Percentiles rank a stretch among this genome's conserved stretches.
Evolutionary conservation across 768 basidiomycete species (phyloP).

Genomic region (Termitomyces sp.): DNA sequence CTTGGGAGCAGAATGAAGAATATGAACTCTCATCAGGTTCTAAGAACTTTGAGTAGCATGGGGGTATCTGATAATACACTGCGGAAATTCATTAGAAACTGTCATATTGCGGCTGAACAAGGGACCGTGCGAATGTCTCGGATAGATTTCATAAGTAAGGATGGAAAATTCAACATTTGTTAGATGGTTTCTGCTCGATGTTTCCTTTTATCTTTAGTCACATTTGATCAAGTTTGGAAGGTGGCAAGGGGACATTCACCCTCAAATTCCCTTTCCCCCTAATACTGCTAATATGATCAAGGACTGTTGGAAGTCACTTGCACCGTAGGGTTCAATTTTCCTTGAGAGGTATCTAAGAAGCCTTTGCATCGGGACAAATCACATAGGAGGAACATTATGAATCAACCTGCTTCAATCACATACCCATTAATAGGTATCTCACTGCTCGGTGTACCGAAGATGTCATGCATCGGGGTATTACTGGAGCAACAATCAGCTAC

Average conservation of each 20-base stretch:
- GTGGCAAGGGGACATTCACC: neutral
- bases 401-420: neutral
- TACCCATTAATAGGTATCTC: neutral
- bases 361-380: constrained; percentile 28
- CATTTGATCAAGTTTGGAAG: neutral
- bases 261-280: neutral
- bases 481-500: constrained; percentile 15
- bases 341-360: constrained; percentile 18
- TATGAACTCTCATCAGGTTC: neutral
- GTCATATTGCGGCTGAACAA: neutral
- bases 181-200: neutral
- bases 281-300: constrained; percentile 11
- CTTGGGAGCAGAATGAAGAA: neutral
- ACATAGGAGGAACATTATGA: constrained; percentile 23
- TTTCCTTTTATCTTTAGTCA: neutral
- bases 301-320: constrained; percentile 19
- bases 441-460: constrained; percentile 21
- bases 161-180: neutral
- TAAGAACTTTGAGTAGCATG: neutral
- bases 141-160: neutral
- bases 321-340: constrained; percentile 12
- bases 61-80: neutral
- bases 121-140: neutral
- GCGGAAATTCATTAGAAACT: neutral
- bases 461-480: constrained; percentile 20